Evolutionary conservation across 2,329 filamentous ascomycete species (phyloP).

Genomic region (Graphilbum fragrans): DNA sequence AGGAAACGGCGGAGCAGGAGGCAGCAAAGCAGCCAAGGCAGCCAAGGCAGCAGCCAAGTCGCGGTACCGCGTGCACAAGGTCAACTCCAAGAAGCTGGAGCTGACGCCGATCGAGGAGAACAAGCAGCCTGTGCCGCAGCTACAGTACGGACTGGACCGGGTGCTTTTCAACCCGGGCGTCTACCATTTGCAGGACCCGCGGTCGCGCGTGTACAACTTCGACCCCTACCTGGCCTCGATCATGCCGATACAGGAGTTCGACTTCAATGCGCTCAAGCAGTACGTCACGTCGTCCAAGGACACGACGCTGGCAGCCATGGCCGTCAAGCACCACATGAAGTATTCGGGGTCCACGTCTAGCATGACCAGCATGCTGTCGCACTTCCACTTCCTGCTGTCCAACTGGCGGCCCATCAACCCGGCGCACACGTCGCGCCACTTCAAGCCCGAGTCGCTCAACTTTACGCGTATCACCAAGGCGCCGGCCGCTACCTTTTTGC

Average conservation of each 20-base stretch:
- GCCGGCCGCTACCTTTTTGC: constrained; percentile 71
- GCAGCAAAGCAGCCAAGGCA: background rate
- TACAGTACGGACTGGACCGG: constrained; percentile 68
- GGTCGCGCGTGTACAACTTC: constrained; percentile 87
- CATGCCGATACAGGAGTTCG: constrained; percentile 87
- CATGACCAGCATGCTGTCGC: constrained; percentile 77
- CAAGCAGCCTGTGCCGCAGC: constrained; percentile 36
- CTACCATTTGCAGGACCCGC: constrained; percentile 79
- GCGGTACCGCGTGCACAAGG: constrained; percentile 11
- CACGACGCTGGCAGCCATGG: constrained; percentile 53
- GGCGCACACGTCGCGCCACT: constrained; percentile 52
- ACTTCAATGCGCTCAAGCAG: constrained; percentile 73
- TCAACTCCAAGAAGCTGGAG: constrained; percentile 15
- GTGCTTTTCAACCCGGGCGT: constrained; percentile 95
- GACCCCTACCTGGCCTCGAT: constrained; percentile 88
- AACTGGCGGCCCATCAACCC: constrained; percentile 64
- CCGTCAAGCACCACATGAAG: constrained; percentile 54
- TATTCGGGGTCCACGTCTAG: constrained; percentile 95
- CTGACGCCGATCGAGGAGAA: constrained; percentile 20
- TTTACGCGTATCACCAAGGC: constrained; percentile 64
- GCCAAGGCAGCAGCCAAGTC: background rate
- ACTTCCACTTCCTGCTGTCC: constrained; percentile 89
- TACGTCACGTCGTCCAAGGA: constrained; percentile 93
- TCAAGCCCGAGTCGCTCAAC: constrained; percentile 44
- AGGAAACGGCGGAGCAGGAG: background rate